These are phyloP conservation scores for Scutellaria galericulata DNA, from an alignment of 257 asterid genomes.

Conservation along the genomic window DNA sequence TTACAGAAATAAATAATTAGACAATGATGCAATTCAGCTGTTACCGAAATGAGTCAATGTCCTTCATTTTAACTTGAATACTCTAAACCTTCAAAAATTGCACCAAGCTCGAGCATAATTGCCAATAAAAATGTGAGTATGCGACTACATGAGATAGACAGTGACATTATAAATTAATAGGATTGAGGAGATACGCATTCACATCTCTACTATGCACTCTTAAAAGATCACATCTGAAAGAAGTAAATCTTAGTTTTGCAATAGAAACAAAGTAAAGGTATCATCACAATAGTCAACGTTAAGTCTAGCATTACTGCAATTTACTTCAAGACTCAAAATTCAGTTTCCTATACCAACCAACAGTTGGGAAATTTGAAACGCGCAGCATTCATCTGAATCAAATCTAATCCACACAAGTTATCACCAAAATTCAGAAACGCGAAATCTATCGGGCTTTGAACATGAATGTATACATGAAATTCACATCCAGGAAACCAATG, in stretches of 20 bases:
- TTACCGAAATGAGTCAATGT: background rate
- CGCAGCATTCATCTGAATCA: constrained; percentile 10
- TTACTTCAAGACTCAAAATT: background rate
- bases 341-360: constrained; percentile 5
- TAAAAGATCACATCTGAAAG: constrained; percentile 18
- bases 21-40: background rate
- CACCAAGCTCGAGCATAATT: background rate
- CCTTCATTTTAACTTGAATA: constrained; percentile 7
- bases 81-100: background rate
- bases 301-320: constrained; percentile 11
- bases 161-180: constrained; percentile 9
- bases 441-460: background rate
- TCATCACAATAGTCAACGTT: constrained; percentile 11
- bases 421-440: background rate
- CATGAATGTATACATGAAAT: background rate
- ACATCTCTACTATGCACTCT: too few species aligned
- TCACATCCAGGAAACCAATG: background rate
- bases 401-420: constrained; percentile 25
- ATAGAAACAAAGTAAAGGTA: background rate
- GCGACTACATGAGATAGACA: background rate
- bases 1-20: background rate
- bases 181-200: constrained; percentile 13
- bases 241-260: constrained; percentile 27
- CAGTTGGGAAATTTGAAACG: background rate
- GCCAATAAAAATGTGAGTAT: background rate